Conservation (phyloP, 129 eudicot species). For the Pittosporum tobira region DNA sequence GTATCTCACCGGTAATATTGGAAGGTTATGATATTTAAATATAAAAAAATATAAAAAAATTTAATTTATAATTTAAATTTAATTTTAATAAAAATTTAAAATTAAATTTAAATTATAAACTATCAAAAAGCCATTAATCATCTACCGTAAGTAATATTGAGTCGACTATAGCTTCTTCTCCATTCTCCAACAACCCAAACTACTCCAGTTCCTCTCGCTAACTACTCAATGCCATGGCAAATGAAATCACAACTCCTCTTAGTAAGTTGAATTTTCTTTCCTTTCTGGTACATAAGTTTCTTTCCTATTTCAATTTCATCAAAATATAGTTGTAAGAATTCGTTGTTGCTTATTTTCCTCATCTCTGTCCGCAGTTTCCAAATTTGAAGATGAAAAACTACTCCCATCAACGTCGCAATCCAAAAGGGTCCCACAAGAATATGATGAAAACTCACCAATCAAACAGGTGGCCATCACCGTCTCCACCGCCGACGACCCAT, state of each 20-base stretch:
- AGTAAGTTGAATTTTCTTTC: constrained; percentile 13
- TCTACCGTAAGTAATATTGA: too few species aligned
- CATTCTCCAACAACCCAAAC: too few species aligned
- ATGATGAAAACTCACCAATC: constrained; percentile 61
- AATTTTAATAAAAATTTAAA: too few species aligned
- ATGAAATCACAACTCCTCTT: constrained; percentile 47
- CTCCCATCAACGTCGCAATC: constrained; percentile 3
- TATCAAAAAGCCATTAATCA: too few species aligned
- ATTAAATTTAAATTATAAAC: too few species aligned
- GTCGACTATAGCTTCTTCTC: too few species aligned
- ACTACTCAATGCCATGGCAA: too few species aligned
- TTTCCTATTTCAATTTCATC: neutral
- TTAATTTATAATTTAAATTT: too few species aligned
- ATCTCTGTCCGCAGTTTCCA: constrained; percentile 9
- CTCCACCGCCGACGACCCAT: constrained; percentile 61
- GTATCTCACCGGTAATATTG: too few species aligned
- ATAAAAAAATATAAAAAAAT: too few species aligned
- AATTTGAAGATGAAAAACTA: neutral
- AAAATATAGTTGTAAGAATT: neutral
- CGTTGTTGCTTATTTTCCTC: neutral
- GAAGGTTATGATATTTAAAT: too few species aligned
- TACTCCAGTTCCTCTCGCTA: too few species aligned
- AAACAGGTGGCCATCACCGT: constrained; percentile 86
- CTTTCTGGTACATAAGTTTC: neutral
- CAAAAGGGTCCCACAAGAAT: constrained; percentile 1